Evolutionary conservation across 1,284 basidiomycete genomes (phyloP), one percentile per base, ranked within the genome.

Genomic region (Ganoderma leucocontextum): DNA sequence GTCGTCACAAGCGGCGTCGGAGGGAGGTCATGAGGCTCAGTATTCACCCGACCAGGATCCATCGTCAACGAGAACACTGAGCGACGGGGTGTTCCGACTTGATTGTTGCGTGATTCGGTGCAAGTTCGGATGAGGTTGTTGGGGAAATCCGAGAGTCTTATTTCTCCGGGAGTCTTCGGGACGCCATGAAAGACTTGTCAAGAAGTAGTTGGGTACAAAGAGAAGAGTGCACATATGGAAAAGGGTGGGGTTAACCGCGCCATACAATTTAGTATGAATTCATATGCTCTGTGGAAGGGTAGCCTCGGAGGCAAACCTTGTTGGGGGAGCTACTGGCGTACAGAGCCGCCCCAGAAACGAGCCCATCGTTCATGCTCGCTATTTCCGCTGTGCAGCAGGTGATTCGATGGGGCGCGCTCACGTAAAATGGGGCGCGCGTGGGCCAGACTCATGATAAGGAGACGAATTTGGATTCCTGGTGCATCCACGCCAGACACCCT

Each of bases 21-120:
- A 41, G 17, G 59, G 38, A 62, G 67, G 71, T 76, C 76, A 77
- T 75, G 75, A 65, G 75, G 74, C 67, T 19, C 29, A 39, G 19
- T 25, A 57, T 73, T 71, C 68, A 68, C 49, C 72, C 72, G 72
- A 63, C 61, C 58, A 53, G 38, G 64, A 59, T 55, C 66, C 68
- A 66, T 62, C 44, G 57, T 15, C 52, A 29, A 19, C 52, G 65
- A 47, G 66, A 36, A 62, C 65, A 62, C n/a, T n/a, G n/a, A 63
- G 68, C 68, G 60, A 58, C 69, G 63, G 69, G 29, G 61, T 69
- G 60, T 67, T 55, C 70, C 39, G 61, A 44, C 38, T 38, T 64
- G 63, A 69, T 60, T 62, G 58, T 49, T 42, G 63, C 66, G 57
- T 22, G 38, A 6, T 57, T 67, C 72, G 72, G 72, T 67, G 62